Evolutionary conservation across 768 basidiomycete genomes (phyloP), one percentile per base, ranked within the genome.

Genomic region (Pulveroboletus sp.): DNA sequence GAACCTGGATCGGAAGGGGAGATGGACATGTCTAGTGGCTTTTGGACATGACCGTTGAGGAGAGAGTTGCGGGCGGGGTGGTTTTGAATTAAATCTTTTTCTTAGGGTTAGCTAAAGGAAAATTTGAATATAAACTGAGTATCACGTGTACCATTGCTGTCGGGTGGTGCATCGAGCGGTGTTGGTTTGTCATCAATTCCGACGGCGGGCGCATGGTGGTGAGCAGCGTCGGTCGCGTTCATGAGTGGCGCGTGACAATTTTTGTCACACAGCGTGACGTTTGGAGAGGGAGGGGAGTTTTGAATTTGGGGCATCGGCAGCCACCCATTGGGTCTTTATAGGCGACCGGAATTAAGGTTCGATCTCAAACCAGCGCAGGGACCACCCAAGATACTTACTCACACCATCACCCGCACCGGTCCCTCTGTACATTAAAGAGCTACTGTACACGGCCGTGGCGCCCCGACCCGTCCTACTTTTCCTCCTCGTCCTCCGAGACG

Each of bases 261-360:
- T 65, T 59, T 52, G 85, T 87, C 66, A 67, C 82, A 85, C 83
- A 61, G 75, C 69, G 80, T 81, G 76, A 81, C 79, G 53, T 57
- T 63, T 65, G 49, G 41, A 65, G 71, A 72, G 72, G 68, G 68
- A 74, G 76, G 80, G 77, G 77, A 78, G 61, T 67, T 67, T 67
- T 65, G 65, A 77, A 80, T 81, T 84, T 82, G 77, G 79, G 79
- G 82, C 80, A 74, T 80, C 79, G 68, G 68, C 67, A 67, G 71
- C 64, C 71, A 82, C 83, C 80, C 78, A 74, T 77, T 80, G 80
- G 76, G 82, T 81, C 84, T 85, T 87, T 87, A 87, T 87, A 87
- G 81, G 75, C 76, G 74, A 73, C 69, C 72, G 73, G 78, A 87
- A 77, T 82, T 86, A 85, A 87, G 82, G 84, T 87, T 87, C 84